Conservation (phyloP, 176 grass and related monocot species). For the Ensete ventricosum region DNA sequence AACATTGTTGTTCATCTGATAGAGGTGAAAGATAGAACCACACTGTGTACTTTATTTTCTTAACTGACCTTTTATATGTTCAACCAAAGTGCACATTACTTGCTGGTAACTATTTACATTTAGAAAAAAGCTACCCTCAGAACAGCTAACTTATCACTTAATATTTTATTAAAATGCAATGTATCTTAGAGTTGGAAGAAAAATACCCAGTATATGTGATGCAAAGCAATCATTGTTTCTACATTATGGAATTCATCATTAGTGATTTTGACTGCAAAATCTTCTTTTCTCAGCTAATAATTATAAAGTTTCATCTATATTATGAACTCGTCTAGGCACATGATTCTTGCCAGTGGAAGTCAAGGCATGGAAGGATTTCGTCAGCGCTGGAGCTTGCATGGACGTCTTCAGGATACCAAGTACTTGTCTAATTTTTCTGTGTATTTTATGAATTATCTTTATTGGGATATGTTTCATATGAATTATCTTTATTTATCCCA, state of each 20-base stretch:
- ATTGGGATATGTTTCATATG: neutral
- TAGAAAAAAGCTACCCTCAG: neutral
- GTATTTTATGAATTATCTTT: neutral
- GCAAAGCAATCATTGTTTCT: no score
- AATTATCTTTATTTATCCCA: no score
- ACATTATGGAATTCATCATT: neutral
- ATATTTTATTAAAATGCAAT: no score
- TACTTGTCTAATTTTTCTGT: neutral
- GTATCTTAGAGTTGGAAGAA: no score
- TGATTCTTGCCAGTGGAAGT: constrained; percentile 27
- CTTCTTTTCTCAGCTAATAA: neutral
- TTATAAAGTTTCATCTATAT: neutral
- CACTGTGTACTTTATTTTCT: neutral
- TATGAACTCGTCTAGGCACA: constrained; percentile 3
- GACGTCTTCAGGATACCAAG: constrained; percentile 22
- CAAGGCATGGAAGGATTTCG: constrained; percentile 28
- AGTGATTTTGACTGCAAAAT: constrained; percentile 1
- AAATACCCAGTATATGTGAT: no score
- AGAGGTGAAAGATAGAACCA: neutral
- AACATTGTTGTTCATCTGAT: neutral
- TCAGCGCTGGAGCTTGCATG: constrained; percentile 26
- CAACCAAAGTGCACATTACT: neutral
- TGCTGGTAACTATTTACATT: neutral
- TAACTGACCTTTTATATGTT: neutral
- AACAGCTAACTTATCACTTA: no score